phyloP scores from a whole-genome alignment of 2,329 filamentous ascomycete genomes.

The Thielaviopsis musarum region DNA sequence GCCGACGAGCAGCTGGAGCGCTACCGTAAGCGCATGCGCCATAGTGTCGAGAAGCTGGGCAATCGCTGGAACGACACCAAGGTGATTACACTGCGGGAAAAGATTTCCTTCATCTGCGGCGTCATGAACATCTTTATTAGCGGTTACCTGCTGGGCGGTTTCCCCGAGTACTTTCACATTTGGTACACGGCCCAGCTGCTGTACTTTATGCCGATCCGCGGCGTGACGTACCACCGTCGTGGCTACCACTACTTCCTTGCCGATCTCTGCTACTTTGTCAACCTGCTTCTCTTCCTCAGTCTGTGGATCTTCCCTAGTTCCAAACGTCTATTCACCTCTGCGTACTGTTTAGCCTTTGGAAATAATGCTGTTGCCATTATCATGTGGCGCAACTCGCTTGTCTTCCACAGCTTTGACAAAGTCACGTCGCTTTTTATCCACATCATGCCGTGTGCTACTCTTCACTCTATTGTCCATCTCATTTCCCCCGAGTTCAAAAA shows the following conservation, averaged over 20 bases:
- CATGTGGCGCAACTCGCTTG: slow-evolving; percentile 97
- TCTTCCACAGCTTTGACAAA: slow-evolving; percentile 97
- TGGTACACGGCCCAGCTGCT: slow-evolving; percentile 82
- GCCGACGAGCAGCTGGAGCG: slow-evolving; percentile 86
- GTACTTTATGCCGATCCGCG: slow-evolving; percentile 96
- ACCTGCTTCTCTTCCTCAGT: slow-evolving; percentile 62
- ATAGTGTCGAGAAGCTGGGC: slow-evolving; percentile 73
- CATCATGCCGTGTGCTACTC: slow-evolving; percentile 90
- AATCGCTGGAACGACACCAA: slow-evolving; percentile 80
- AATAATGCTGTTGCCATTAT: slow-evolving; percentile 97
- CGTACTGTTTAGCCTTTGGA: slow-evolving; percentile 83
- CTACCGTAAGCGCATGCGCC: slow-evolving; percentile 74
- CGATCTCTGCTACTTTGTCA: slow-evolving; percentile 97
- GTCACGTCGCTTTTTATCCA: slow-evolving; percentile 98
- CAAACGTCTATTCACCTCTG: slow-evolving; percentile 79
- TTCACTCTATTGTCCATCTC: slow-evolving; percentile 85
- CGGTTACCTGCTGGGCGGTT: slow-evolving; percentile 79
- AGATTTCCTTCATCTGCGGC: slow-evolving; percentile 88
- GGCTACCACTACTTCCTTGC: slow-evolving; percentile 96
- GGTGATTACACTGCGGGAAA: slow-evolving; percentile 76
- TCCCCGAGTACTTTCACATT: slow-evolving; percentile 69
- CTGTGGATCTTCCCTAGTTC: slow-evolving; percentile 85
- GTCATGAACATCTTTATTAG: slow-evolving; percentile 96
- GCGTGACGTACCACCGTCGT: slow-evolving; percentile 74
- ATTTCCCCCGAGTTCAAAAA: slow-evolving; percentile 47